Percentiles rank a stretch among this genome's conserved stretches.
Conservation (phyloP, 164 flowering plant species). For the Piper longum region DNA sequence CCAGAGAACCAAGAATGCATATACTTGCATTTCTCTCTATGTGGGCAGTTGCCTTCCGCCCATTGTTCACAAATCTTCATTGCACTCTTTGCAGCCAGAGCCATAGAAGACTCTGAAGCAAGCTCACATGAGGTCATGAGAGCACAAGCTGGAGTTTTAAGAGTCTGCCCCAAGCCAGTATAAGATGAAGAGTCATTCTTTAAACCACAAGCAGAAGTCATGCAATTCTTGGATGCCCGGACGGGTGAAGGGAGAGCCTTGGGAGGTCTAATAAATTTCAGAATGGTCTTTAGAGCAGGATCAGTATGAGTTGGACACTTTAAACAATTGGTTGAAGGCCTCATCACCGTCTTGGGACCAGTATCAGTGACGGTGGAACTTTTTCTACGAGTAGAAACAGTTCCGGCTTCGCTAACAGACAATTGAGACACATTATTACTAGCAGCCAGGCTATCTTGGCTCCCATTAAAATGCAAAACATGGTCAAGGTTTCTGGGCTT, state of each 20-base stretch:
- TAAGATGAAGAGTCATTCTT: not conserved
- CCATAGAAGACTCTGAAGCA: not conserved
- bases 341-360: too few species aligned
- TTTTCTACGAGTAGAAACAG: not conserved
- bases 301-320: too few species aligned
- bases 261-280: not conserved
- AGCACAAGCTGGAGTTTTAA: not conserved
- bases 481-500: too few species aligned
- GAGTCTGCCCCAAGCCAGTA: not conserved
- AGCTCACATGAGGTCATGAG: too few species aligned
- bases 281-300: not conserved
- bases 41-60: conserved; percentile 55
- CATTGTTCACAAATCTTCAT: conserved; percentile 60
- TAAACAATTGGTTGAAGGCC: too few species aligned
- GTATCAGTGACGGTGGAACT: too few species aligned
- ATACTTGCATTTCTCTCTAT: conserved; percentile 56
- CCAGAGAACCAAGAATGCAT: conserved; percentile 65
- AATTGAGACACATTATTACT: not conserved
- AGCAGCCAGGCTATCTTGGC: not conserved
- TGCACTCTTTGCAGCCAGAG: conserved; percentile 16
- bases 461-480: too few species aligned
- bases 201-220: too few species aligned
- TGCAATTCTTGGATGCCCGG: not conserved
- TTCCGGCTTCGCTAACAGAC: too few species aligned
- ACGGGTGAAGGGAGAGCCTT: not conserved